phyloP scores from a whole-genome alignment of 768 basidiomycete species.

The Lactifluus piperatus region DNA sequence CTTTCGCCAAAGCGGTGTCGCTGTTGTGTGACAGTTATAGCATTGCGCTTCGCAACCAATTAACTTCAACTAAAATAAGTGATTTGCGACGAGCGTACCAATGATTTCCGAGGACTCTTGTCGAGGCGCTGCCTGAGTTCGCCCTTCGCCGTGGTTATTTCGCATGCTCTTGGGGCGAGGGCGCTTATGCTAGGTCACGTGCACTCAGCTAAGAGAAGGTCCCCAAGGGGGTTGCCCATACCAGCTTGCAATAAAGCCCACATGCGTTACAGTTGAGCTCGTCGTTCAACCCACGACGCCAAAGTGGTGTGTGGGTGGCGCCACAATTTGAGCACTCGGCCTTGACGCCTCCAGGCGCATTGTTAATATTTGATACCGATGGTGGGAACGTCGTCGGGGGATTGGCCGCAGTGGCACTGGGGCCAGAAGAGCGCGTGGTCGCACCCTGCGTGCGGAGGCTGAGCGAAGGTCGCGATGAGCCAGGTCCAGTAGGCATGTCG shows the following conservation, averaged over 20 bases:
- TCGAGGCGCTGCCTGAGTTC: slow-evolving; percentile 53
- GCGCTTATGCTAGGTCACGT: slow-evolving; percentile 58
- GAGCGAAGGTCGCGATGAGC: slow-evolving; percentile 5
- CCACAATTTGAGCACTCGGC: slow-evolving; percentile 86
- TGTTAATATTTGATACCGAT: slow-evolving; percentile 25
- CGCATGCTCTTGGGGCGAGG: slow-evolving; percentile 86
- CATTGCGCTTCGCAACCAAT: slow-evolving; percentile 49
- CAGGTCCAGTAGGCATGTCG: neutral
- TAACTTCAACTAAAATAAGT: neutral
- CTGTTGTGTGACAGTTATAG: slow-evolving; percentile 85
- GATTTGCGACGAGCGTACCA: slow-evolving; percentile 34
- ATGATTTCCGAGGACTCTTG: slow-evolving; percentile 68
- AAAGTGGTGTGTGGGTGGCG: slow-evolving; percentile 84
- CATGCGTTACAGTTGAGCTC: slow-evolving; percentile 88
- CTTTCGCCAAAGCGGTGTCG: slow-evolving; percentile 84
- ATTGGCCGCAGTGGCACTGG: slow-evolving; percentile 42
- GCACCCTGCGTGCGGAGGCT: slow-evolving; percentile 17
- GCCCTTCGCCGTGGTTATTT: slow-evolving; percentile 62
- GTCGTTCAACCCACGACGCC: slow-evolving; percentile 80
- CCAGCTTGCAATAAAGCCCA: slow-evolving; percentile 80
- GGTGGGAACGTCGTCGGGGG: slow-evolving; percentile 18
- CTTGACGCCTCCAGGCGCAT: slow-evolving; percentile 53
- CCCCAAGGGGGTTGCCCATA: slow-evolving; percentile 30
- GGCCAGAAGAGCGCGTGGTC: slow-evolving; percentile 47
- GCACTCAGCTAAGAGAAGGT: neutral